Conservation (phyloP, 2,329 filamentous ascomycete species). For the Pseudogymnoascus sp. region DNA sequence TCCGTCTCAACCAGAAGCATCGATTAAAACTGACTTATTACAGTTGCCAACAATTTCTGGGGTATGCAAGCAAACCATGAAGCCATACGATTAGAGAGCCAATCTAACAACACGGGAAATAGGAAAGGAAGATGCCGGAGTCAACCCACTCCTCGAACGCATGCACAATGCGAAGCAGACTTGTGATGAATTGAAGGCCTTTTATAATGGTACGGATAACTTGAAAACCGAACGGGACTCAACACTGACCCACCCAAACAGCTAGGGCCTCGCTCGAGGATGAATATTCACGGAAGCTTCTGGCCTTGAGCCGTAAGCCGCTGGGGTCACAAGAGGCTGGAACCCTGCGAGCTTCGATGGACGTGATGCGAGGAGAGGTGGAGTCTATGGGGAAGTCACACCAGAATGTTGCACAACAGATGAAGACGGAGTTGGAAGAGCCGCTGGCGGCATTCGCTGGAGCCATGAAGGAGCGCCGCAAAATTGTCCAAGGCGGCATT, state of each 20-base stretch:
- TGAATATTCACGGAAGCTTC: conserved; percentile 84
- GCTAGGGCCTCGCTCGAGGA: conserved; percentile 92
- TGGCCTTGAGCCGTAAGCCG: conserved; percentile 77
- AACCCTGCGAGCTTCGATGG: conserved; percentile 72
- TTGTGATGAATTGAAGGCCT: conserved; percentile 83
- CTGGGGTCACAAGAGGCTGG: conserved; percentile 83
- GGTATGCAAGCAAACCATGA: conserved; percentile 28
- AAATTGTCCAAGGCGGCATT: conserved; percentile 89
- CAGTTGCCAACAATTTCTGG: conserved; percentile 99
- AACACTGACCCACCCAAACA: conserved; percentile 27
- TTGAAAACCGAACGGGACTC: background rate
- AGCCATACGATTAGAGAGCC: background rate
- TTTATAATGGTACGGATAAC: conserved; percentile 63
- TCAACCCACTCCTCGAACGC: conserved; percentile 80
- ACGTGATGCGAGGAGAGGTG: conserved; percentile 79
- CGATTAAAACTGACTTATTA: conserved; percentile 26
- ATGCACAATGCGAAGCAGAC: conserved; percentile 94
- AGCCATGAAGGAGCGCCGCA: conserved; percentile 90
- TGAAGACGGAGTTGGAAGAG: conserved; percentile 94
- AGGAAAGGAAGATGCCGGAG: conserved; percentile 90
- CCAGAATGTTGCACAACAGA: conserved; percentile 79
- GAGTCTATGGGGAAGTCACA: conserved; percentile 94
- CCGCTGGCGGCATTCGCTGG: conserved; percentile 85
- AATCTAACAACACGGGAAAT: conserved; percentile 2
- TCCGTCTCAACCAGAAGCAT: background rate